phyloP scores from a whole-genome alignment of 306 rosid genomes.

The Ammopiptanthus mongolicus region DNA sequence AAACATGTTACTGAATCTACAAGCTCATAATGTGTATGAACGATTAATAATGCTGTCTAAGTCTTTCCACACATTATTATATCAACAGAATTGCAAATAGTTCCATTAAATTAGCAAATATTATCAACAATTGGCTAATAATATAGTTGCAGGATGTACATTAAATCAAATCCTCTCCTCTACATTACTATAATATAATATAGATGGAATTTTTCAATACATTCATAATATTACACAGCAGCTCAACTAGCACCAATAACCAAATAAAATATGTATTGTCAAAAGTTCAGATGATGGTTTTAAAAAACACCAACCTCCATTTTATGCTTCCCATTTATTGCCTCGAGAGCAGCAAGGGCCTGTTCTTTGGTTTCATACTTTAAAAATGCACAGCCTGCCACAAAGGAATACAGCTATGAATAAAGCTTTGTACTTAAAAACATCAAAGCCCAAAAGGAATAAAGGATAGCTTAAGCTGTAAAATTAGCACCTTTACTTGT shows the following conservation, averaged over 20 bases:
- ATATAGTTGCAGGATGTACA: background rate
- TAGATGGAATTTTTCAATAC: background rate
- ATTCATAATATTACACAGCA: background rate
- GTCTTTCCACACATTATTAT: background rate
- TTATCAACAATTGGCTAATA: background rate
- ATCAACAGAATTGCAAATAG: conserved; percentile 7
- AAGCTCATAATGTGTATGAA: background rate
- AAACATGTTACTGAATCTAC: conserved; percentile 20
- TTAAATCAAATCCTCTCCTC: background rate
- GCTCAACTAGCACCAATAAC: background rate
- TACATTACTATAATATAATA: background rate
- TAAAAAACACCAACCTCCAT: conserved; percentile 71
- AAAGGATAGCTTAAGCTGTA: conserved; percentile 5
- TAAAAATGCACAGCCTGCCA: conserved; percentile 89
- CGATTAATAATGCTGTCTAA: conserved; percentile 6
- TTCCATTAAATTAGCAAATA: background rate
- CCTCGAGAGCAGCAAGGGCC: conserved; percentile 82
- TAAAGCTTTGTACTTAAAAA: background rate
- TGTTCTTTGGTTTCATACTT: conserved; percentile 94
- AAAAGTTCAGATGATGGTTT: conserved; percentile 9
- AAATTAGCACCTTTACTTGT: conserved; percentile 77
- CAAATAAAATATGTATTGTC: background rate
- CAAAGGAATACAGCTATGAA: conserved; percentile 16
- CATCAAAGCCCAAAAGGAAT: background rate
- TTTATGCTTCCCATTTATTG: conserved; percentile 81